Base-by-base conservation (phyloP, 768 basidiomycete genomes). In the Termitomyces sp. region DNA sequence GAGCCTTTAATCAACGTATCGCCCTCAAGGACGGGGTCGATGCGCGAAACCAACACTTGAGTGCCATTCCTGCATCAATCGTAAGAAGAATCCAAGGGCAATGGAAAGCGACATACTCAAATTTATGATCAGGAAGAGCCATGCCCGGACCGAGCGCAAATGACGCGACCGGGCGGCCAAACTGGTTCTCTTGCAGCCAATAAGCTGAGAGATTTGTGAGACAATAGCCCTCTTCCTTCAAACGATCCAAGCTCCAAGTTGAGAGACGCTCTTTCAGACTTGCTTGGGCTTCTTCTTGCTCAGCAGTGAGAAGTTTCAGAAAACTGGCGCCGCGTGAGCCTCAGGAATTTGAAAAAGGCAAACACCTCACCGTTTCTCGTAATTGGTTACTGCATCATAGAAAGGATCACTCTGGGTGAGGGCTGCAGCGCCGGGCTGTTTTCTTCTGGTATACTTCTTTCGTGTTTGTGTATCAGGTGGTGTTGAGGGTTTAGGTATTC, bases 171-270 rank as follows among this genome's bases (percentile, higher is more conserved):
- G 85, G 86, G 44, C 82, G 81, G 0, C 87, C 89, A 70, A 83
- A 87, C 58, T 83, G 81, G 24, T 79, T 83, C n/a, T 76, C 78
- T 59, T 85, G 79, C 42, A 88, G 70, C 91, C 89, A 92, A 68
- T 81, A 93, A 0, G 83, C 90, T 16, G 74, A 79, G 24, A 93
- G 74, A 18, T 78, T 84, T 0, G 85, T 87, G 36, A 94, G 68
- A 55, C 86, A 84, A 67, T 91, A 93, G 0, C 92, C 92, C 65
- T 89, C 88, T n/a, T 81, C 75, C 64, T 79, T 74, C 46, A 94
- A 74, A 22, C 83, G 80, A 32, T 79, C 75, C 4, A 88, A 59
- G 12, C 84, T 77, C 92, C 92, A 93, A 16, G 80, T 82, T 1
- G 84, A 77, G 16, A 94, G 78, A 39, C 92, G 84, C 62, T 89